Conservation (phyloP, 495 filamentous ascomycete species). For the Terfezia claveryi region DNA sequence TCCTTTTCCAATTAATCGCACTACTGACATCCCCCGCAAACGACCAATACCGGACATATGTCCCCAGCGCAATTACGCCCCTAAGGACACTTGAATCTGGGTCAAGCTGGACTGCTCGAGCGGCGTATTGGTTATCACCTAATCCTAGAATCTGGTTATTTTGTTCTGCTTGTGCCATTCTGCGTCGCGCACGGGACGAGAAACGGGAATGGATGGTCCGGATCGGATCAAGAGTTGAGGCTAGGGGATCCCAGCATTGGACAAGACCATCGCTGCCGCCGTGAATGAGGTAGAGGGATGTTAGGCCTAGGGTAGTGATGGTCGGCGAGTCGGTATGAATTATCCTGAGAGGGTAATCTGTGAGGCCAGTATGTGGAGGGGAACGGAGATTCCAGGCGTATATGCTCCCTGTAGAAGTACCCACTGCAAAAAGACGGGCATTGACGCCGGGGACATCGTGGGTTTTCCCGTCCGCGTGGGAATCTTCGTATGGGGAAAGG, state of each 20-base stretch:
- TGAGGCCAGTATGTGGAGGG: slow-evolving; percentile 12
- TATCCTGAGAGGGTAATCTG: slow-evolving; percentile 39
- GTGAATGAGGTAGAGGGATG: slow-evolving; percentile 71
- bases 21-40: slow-evolving; percentile 56
- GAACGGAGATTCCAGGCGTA: slow-evolving; percentile 69
- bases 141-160: slow-evolving; percentile 28
- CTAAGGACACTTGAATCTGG: slow-evolving; percentile 75
- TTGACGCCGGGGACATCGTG: slow-evolving; percentile 59
- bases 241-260: slow-evolving; percentile 88
- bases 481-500: slow-evolving; percentile 55
- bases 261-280: slow-evolving; percentile 90
- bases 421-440: slow-evolving; percentile 57
- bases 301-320: slow-evolving; percentile 65
- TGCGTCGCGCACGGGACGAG: slow-evolving; percentile 53
- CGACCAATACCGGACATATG: slow-evolving; percentile 75
- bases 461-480: slow-evolving; percentile 23
- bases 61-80: slow-evolving; percentile 75
- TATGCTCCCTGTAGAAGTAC: slow-evolving; percentile 56
- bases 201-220: slow-evolving; percentile 80
- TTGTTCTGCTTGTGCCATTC: slow-evolving; percentile 33
- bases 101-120: slow-evolving; percentile 65
- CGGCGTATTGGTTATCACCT: slow-evolving; percentile 60
- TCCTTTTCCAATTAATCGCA: slow-evolving; percentile 33
- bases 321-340: slow-evolving; percentile 85
- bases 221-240: slow-evolving; percentile 55